Conservation (phyloP, 2,329 filamentous ascomycete genomes). For the Neonectria coccinea region DNA sequence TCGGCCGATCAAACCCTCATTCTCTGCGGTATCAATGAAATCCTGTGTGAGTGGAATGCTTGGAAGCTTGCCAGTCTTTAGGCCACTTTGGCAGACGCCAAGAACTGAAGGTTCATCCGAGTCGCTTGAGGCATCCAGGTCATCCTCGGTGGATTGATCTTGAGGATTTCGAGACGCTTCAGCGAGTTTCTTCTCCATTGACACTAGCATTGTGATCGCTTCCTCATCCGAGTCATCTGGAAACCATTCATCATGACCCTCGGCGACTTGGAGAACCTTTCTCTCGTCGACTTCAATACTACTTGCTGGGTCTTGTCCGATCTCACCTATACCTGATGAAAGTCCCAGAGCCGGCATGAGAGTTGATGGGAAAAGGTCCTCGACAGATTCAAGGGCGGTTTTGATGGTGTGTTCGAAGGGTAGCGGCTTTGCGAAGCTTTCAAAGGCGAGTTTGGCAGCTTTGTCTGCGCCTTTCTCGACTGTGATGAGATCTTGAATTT, state of each 20-base stretch:
- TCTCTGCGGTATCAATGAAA: conserved; percentile 56
- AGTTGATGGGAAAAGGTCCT: conserved; percentile 83
- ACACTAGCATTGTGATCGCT: conserved; percentile 42
- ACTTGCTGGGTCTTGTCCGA: conserved; percentile 50
- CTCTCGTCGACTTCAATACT: conserved; percentile 75
- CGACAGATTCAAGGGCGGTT: conserved; percentile 84
- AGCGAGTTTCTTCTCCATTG: conserved; percentile 29
- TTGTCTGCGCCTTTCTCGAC: conserved; percentile 68
- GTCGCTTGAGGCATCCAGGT: conserved; percentile 35
- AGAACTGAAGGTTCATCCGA: conserved; percentile 33
- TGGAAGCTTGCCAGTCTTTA: conserved; percentile 53
- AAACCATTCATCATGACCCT: conserved; percentile 62
- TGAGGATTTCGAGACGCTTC: conserved; percentile 7
- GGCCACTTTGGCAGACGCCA: conserved; percentile 58
- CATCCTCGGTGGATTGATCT: not conserved
- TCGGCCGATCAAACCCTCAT: conserved; percentile 50
- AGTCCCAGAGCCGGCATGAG: conserved; percentile 63
- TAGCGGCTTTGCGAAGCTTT: conserved; percentile 70
- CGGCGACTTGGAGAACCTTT: conserved; percentile 61
- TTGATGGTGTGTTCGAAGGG: conserved; percentile 72
- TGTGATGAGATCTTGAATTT: conserved; percentile 71
- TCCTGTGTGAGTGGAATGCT: conserved; percentile 52
- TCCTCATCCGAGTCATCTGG: conserved; percentile 67
- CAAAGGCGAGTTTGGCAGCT: conserved; percentile 64
- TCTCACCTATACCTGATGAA: conserved; percentile 41